Evolutionary conservation across 2,329 filamentous ascomycete species (phyloP), one percentile per base, ranked within the genome.

Genomic region (Calonectria multiphialidica): DNA sequence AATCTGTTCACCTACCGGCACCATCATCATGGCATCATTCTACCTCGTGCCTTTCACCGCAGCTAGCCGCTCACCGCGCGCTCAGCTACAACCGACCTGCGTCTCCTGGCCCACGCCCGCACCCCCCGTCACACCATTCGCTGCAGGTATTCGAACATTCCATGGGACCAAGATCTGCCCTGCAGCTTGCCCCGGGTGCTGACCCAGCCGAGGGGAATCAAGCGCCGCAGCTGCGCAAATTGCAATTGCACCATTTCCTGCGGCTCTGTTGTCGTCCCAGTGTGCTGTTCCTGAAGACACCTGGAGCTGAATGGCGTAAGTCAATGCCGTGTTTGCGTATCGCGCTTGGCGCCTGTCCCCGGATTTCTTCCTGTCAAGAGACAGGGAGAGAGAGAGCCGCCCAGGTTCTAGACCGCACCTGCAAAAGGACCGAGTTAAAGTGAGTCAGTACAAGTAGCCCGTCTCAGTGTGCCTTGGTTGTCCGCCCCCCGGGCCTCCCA

Each of bases 171-270:
- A 63, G 71, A 74, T 69, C 66, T 49, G 55, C 68, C 73, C 66
- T 72, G 67, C 70, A 53, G 28, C 59, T 70, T 70, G 62, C 68
- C 66, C 68, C 62, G 30, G 73, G 66, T n/a, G 40, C 28, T 37
- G n/a, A 33, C 16, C 47, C 44, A 35, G 15, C 55, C 47, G 35
- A 44, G 40, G 18, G 40, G 40, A 23, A 23, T 23, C 65, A 62
- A n/a, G 15, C 53, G 59, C 53, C 23, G 53, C 66, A 55, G 42
- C 30, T 35, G 28, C 10, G 42, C 37, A 37, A 47, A 77, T 77
- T 69, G 74, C 69, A 47, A 77, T 77, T 69, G 75, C 69, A 75
- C 68, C 75, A 77, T 77, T 40, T 23, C 7, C 49, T 42, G 67
- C 72, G 72, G 68, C 70, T 40, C 30, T 68, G 73, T 77, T 77